Base-by-base conservation (phyloP, 2,329 filamentous ascomycete genomes). In the Neoarthrinium moseri region DNA sequence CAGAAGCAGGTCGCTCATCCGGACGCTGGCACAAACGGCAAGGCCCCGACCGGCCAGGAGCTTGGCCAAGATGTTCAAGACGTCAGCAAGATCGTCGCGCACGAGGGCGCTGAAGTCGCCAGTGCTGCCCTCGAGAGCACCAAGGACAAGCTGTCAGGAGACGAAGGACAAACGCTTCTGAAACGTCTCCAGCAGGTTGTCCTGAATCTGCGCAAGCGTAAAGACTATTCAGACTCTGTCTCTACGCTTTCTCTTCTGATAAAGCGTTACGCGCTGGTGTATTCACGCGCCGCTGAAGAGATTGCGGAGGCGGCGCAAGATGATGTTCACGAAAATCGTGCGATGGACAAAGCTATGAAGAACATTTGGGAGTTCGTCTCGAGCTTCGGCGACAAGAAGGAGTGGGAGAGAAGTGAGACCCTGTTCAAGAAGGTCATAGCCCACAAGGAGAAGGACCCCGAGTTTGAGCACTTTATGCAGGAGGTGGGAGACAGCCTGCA, bases 141-240 rank as follows among this genome's bases (percentile, higher is more conserved):
- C n/a, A 75, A 79, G 44, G 83, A 91, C 50, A 90, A 94, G 56
- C 62, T 92, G 4, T 74, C 77, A 0, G 86, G 86, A 3, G 81
- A 87, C 4, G 86, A 95, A 58, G 84, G 82, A 46, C 78, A 89
- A 32, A 84, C 87, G 0, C 68, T 97, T 46, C 59, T 92, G 5
- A 77, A 84, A 54, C 84, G 91, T 5, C 71, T 97, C 40, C 92
- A 91, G 65, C 75, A 86, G 56, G 84, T 86, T 0, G 83, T 97
- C 4, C 55, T 80, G 12, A 88, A 87, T 30, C 76, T 97, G 12
- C 78, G 88, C 6, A 78, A 89, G 58, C 83, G 87, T 42, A 81
- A 78, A 6, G 90, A 96, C 62, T 97, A 97, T 63, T 83, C 86
- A 0, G 84, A 91, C 38, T 96, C 91, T 0, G 90, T 96, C 0